Evolutionary conservation across 2,329 filamentous ascomycete species (phyloP).

Genomic region (Ophiosphaerella herpotricha): DNA sequence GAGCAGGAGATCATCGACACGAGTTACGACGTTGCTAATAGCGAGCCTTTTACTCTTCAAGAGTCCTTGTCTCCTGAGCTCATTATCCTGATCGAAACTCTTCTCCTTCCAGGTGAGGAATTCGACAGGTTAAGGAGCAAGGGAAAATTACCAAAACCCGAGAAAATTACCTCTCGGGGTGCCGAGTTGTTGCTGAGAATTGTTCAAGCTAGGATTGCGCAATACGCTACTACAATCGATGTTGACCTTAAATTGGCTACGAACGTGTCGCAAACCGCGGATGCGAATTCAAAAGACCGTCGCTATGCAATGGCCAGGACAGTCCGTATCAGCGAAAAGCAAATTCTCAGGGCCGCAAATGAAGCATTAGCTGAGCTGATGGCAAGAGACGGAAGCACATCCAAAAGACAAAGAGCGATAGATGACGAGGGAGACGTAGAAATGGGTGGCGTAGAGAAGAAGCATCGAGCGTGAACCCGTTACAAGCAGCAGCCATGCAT

Average conservation of each 20-base stretch:
- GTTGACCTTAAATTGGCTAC: conserved; percentile 56
- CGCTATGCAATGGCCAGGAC: conserved; percentile 63
- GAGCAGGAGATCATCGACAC: conserved; percentile 71
- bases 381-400: conserved; percentile 36
- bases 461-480: conserved; percentile 24
- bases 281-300: conserved; percentile 21
- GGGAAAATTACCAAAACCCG: conserved; percentile 50
- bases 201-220: conserved; percentile 47
- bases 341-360: conserved; percentile 63
- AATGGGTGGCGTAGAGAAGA: conserved; percentile 33
- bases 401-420: conserved; percentile 30
- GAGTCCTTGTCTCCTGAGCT: conserved; percentile 50
- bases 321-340: conserved; percentile 75
- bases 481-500: conserved; percentile 3
- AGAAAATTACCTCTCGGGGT: conserved; percentile 47
- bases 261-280: conserved; percentile 41
- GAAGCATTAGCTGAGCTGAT: conserved; percentile 26
- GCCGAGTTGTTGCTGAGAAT: conserved; percentile 47
- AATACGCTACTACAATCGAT: conserved; percentile 60
- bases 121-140: conserved; percentile 50
- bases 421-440: conserved; percentile 35
- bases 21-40: conserved; percentile 63
- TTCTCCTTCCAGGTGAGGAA: conserved; percentile 48
- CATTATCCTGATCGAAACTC: conserved; percentile 50
- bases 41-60: conserved; percentile 38